Conservation (phyloP, 2,329 filamentous ascomycete genomes). For the Alternaria infectoria region DNA sequence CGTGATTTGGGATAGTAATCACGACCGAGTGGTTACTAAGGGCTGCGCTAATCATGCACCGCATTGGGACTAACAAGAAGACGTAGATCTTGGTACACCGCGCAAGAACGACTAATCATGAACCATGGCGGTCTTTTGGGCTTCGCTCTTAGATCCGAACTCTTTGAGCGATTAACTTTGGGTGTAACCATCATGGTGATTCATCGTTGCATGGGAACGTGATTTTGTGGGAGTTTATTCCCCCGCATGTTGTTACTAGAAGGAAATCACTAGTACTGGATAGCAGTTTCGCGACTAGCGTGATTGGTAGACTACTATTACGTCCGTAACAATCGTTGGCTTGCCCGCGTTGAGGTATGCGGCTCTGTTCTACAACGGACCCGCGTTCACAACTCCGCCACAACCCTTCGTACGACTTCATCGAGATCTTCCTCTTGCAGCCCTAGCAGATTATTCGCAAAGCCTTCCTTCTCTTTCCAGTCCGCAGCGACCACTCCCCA, state of each 20-base stretch:
- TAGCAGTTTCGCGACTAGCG: not conserved
- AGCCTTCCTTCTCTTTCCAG: constrained; percentile 39
- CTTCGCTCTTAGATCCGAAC: not conserved
- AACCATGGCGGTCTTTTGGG: not conserved
- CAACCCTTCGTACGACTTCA: constrained; percentile 34
- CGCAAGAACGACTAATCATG: not conserved
- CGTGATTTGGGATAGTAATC: not conserved
- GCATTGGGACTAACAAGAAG: not conserved
- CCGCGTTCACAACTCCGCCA: constrained; percentile 14
- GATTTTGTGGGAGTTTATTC: not conserved
- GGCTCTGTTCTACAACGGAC: not conserved
- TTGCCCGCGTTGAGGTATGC: not conserved
- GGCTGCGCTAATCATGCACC: not conserved
- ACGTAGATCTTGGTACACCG: not conserved
- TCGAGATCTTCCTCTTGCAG: constrained; percentile 41
- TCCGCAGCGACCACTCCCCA: constrained; percentile 45
- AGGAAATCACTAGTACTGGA: not conserved
- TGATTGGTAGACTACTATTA: not conserved
- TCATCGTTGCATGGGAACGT: not conserved
- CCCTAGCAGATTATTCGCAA: constrained; percentile 42
- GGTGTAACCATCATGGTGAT: not conserved
- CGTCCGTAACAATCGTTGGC: not conserved
- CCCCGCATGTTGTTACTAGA: not conserved
- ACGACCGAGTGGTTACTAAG: not conserved
- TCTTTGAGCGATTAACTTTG: not conserved